phyloP scores from a whole-genome alignment of 2,329 filamentous ascomycete species.

The Fusarium goolgardi region DNA sequence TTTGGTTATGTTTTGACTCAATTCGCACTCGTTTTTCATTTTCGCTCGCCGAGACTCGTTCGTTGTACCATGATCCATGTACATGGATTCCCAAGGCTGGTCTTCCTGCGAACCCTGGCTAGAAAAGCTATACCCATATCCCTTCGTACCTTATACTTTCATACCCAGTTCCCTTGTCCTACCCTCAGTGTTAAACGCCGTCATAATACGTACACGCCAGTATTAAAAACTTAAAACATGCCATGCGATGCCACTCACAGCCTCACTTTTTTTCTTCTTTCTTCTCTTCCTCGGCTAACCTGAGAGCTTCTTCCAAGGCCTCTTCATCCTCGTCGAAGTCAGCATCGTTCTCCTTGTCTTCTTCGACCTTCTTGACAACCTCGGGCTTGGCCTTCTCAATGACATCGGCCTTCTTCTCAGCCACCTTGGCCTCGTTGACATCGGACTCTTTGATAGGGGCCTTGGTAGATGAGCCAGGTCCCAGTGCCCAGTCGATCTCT shows the following conservation, averaged over 20 bases:
- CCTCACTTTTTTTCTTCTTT: constrained; percentile 36
- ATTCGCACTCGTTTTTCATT: background rate
- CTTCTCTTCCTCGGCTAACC: constrained; percentile 48
- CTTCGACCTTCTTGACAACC: constrained; percentile 27
- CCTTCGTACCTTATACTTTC: constrained; percentile 8
- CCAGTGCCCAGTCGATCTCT: constrained; percentile 85
- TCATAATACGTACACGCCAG: constrained; percentile 29
- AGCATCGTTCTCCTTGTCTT: constrained; percentile 48
- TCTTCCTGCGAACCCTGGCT: constrained; percentile 25
- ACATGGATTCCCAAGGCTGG: constrained; percentile 32
- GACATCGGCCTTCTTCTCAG: constrained; percentile 45
- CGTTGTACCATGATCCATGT: constrained; percentile 5
- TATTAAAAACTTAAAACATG: constrained; percentile 2
- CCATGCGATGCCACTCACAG: background rate
- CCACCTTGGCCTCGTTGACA: constrained; percentile 36
- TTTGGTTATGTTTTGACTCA: no score
- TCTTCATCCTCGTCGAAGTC: constrained; percentile 52
- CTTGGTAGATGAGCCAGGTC: constrained; percentile 53
- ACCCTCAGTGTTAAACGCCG: constrained; percentile 34
- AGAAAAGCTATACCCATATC: constrained; percentile 19
- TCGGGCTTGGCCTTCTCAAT: constrained; percentile 39
- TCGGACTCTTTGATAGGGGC: constrained; percentile 40
- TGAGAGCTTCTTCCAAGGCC: constrained; percentile 53
- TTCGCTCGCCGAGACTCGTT: background rate
- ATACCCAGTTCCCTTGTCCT: constrained; percentile 15